Evolutionary conservation across 140 eudicot genomes (phyloP).

Genomic region (Artemisia princeps): DNA sequence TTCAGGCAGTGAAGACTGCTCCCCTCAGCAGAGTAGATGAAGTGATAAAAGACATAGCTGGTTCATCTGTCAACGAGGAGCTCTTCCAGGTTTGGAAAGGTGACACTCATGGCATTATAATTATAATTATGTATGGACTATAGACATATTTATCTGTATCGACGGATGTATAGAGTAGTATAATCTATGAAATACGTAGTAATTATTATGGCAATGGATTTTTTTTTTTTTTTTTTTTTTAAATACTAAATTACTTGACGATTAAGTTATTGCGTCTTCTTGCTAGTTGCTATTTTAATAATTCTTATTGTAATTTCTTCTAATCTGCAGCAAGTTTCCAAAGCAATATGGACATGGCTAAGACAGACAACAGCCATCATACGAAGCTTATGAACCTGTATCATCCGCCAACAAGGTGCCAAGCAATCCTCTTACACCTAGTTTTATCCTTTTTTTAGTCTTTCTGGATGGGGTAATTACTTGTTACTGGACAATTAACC

Average conservation of each 20-base stretch:
- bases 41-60: conserved; percentile 65
- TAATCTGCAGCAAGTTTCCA: conserved; percentile 49
- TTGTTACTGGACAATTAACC: too few relatives aligned
- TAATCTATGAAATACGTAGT: background rate
- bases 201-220: conserved; percentile 7
- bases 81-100: conserved; percentile 73
- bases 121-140: conserved; percentile 2
- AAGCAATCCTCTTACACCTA: background rate
- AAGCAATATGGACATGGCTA: conserved; percentile 28
- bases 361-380: conserved; percentile 31
- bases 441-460: conserved; percentile 3
- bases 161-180: conserved; percentile 9
- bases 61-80: conserved; percentile 71
- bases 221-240: background rate
- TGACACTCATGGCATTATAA: conserved; percentile 26
- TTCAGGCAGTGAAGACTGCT: conserved; percentile 66
- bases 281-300: conserved; percentile 4
- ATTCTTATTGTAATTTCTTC: background rate
- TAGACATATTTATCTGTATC: too few relatives aligned
- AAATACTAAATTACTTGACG: background rate
- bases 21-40: conserved; percentile 51
- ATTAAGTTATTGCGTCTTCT: conserved; percentile 8
- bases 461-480: too few relatives aligned
- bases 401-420: conserved; percentile 41
- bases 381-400: conserved; percentile 37